Evolutionary conservation across 2,329 filamentous ascomycete genomes (phyloP), one percentile per base, ranked within the genome.

Genomic region (Chaetomiaceae sp.): DNA sequence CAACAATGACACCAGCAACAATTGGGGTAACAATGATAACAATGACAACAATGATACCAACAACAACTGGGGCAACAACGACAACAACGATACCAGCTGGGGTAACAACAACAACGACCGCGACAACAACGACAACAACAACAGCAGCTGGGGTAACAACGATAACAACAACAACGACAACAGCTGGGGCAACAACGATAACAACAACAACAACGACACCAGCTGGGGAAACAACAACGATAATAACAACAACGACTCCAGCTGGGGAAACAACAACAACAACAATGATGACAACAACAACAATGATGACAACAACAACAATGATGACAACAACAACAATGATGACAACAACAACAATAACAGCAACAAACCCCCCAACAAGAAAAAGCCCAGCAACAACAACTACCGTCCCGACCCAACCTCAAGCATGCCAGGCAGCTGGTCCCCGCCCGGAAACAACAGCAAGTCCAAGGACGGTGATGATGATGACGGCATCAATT

Each of bases 401-500:
- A n/a, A 40, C 27, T 8, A 21, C 14, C 44, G 23, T 10, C 49
- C 49, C 44, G 34, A 34, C 6, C 39, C 50, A 0, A 39, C 34
- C 19, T 16, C 2, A 17, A 40, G 44, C 50, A 52, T 52, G 50
- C 50, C 50, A 19, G 44, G 50, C 34, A 40, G 39, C 44, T 52
- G 50, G 50, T 20, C 39, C 14, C 23, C 44, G 16, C 43, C 37
- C 19, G 27, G 9, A 16, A 25, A 27, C 25, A 31, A 20, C 17
- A 13, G 12, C 19, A 44, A 35, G 13, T 4, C 10, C 21, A 17
- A 31, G 8, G 20, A 9, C 21, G 10, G 14, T 7, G 19, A 25
- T 23, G n/a, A 42, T 16, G 16, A 12, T 8, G 16, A 12, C n/a
- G 16, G 16, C 23, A 23, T 34, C 31, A 19, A 31, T 5, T 38